Percentiles rank a stretch among this genome's conserved stretches.
phyloP scores from a whole-genome alignment of 176 grass and related monocot species.

The Raddia guianensis region DNA sequence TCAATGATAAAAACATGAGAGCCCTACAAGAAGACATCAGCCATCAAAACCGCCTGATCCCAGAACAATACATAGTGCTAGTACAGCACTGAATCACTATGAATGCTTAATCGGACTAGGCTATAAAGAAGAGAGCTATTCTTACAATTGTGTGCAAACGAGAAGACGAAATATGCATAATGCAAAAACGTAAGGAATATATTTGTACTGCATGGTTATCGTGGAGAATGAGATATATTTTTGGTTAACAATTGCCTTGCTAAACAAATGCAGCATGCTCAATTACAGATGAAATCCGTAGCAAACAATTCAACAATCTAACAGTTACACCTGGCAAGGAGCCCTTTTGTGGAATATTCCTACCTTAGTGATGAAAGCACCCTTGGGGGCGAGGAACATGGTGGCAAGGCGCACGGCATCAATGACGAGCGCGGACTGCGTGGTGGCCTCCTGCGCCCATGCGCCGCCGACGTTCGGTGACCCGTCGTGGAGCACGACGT shows the following conservation, averaged over 20 bases:
- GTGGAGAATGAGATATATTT: not conserved
- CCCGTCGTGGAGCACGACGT: conserved; percentile 88
- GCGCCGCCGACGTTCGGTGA: conserved; percentile 92
- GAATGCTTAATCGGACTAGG: not conserved
- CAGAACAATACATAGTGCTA: not conserved
- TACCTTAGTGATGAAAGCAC: conserved; percentile 90
- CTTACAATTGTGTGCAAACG: not conserved
- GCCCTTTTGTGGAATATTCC: not conserved
- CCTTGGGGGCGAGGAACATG: conserved; percentile 81
- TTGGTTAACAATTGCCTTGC: not conserved
- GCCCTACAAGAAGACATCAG: not conserved
- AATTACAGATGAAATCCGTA: not conserved
- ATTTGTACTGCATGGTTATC: not conserved
- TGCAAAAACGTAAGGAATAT: not conserved
- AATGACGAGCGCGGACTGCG: conserved; percentile 76
- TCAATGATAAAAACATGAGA: not conserved
- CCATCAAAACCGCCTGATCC: not conserved
- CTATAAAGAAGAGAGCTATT: not conserved
- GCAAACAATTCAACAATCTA: not conserved
- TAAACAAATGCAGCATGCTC: not conserved
- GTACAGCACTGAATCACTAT: not conserved
- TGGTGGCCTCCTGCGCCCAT: conserved; percentile 91
- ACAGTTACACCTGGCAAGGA: not conserved
- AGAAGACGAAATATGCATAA: not conserved
- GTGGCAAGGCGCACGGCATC: conserved; percentile 76